Percentiles rank a stretch among this genome's conserved stretches.
phyloP scores from a whole-genome alignment of 2,329 filamentous ascomycete species.

The Cytospora schulzeri region DNA sequence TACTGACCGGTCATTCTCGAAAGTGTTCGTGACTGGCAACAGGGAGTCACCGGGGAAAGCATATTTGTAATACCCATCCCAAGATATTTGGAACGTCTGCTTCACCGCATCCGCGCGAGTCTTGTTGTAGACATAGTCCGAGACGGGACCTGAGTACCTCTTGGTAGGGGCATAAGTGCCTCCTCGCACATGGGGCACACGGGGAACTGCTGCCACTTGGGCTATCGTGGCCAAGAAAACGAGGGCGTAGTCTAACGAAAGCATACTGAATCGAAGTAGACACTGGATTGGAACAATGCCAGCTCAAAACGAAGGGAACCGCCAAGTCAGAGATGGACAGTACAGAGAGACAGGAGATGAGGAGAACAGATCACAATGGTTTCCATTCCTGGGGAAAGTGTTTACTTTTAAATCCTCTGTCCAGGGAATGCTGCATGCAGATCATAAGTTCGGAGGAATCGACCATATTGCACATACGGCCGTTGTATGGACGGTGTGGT shows the following conservation, averaged over 20 bases:
- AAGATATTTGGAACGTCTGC: constrained; percentile 69
- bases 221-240: constrained; percentile 18
- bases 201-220: constrained; percentile 26
- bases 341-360: not conserved
- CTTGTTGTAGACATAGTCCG: constrained; percentile 37
- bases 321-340: constrained; percentile 4
- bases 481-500: constrained; percentile 10
- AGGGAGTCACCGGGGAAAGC: constrained; percentile 80
- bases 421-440: constrained; percentile 2
- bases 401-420: constrained; percentile 14
- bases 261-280: constrained; percentile 29
- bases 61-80: constrained; percentile 72
- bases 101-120: constrained; percentile 62
- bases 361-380: not conserved
- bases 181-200: constrained; percentile 1
- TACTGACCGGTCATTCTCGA: constrained; percentile 68
- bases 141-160: constrained; percentile 19
- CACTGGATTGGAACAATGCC: constrained; percentile 4
- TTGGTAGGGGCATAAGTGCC: constrained; percentile 3
- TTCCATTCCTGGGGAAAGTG: not conserved
- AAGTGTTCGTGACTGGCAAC: constrained; percentile 65
- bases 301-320: constrained; percentile 1
- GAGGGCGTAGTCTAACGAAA: constrained; percentile 16
- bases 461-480: constrained; percentile 15
- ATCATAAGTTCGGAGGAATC: constrained; percentile 1